Percentiles rank a stretch among this genome's conserved stretches.
phyloP scores from a whole-genome alignment of 257 asterid genomes.

The Capsicum baccatum region DNA sequence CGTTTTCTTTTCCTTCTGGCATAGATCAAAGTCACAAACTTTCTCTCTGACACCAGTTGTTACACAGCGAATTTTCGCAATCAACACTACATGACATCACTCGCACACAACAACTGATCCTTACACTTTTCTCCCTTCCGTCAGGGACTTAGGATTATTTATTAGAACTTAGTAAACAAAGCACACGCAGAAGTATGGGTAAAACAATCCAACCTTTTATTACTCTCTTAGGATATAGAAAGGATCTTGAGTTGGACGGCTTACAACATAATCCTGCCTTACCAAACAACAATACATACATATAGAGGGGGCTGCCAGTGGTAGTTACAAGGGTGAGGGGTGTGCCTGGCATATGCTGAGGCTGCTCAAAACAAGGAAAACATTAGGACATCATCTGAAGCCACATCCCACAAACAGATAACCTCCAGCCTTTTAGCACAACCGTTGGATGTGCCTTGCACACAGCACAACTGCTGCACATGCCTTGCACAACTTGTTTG shows the following conservation, averaged over 20 bases:
- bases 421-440: constrained; percentile 44
- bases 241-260: neutral
- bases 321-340: neutral
- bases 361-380: constrained; percentile 34
- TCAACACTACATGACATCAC: neutral
- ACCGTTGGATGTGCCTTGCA: neutral
- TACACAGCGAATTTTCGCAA: neutral
- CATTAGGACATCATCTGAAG: neutral
- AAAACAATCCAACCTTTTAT: neutral
- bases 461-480: neutral
- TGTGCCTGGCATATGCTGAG: constrained; percentile 48
- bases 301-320: neutral
- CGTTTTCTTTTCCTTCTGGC: neutral
- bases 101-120: constrained; percentile 55
- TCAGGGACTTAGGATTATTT: neutral
- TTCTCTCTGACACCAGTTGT: neutral
- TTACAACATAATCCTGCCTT: neutral
- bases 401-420: neutral
- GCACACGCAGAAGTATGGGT: neutral
- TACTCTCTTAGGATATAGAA: neutral
- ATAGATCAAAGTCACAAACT: neutral
- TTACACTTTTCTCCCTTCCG: constrained; percentile 37
- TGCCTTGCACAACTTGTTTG: neutral
- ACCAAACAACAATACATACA: neutral
- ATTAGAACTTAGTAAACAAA: neutral